Evolutionary conservation across 495 filamentous ascomycete species (phyloP), one percentile per base, ranked within the genome.

Genomic region (Xylaria sp.): DNA sequence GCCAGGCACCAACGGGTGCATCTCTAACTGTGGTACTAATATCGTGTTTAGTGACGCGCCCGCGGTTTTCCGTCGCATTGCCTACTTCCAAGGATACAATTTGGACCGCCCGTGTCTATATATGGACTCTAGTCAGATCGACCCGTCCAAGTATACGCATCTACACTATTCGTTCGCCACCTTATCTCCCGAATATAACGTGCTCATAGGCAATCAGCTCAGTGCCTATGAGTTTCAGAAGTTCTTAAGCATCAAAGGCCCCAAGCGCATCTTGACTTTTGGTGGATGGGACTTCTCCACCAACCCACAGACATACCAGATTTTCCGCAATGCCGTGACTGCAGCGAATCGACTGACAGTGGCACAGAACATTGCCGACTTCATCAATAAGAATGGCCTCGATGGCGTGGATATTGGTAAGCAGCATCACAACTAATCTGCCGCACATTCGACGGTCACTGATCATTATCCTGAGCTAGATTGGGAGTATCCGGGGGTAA

Each of bases 271-370:
- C 50, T 19, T 87, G 1, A 84, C 82, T 0, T 77, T 88, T 64
- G 86, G 86, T 21, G 86, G 85, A 3, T 87, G 85, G 85, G 73
- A 66, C 0, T 85, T 83, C 66, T 82, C 79, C 1, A 85, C 83
- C 0, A 74, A 76, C 29, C 67, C 72, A 0, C 71, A 67, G 14
- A 81, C 80, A 3, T 84, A 76, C 62, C 64, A 69, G 19, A 79
- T 84, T 33, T 79, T 86, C 50, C 80, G 85, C 12, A 69, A 81
- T 0, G 83, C 68, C 24, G 77, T 83, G 24, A 73, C 21, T 1
- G 59, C 72, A 5, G 81, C 59, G 0, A 84, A 87, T 52, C 78
- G 81, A 0, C 72, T 76, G 0, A 80, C 61, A 0, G 78, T 87
- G 35, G 75, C 69, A 2, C 73, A 40, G 0, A 86, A 84, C 66